Base-by-base conservation (phyloP, 2,329 filamentous ascomycete genomes). In the Diaporthe sp. region DNA sequence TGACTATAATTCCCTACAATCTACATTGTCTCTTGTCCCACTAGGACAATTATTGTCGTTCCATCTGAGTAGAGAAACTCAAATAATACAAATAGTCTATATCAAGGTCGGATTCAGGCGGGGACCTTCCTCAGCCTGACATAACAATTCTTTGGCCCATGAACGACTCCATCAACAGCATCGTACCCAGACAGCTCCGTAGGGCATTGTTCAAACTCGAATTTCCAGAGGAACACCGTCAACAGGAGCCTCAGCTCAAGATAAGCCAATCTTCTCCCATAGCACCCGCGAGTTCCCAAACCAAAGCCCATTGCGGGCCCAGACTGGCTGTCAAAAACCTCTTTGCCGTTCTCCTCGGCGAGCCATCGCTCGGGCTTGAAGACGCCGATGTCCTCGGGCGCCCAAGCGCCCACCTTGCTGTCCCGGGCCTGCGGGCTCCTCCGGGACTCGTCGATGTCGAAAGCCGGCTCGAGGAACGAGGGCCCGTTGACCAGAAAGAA, bases 401-500 rank as follows among this genome's bases (percentile, higher is more conserved):
- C 42, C 75, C 75, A 76, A 3, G 46, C 44, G 15, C 49, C 58
- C 7, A 22, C 60, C 49, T 71, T 75, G 67, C n/a, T 17, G 17
- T 34, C 72, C 9, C 72, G 67, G 25, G 72, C 70, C 2, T 61
- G 60, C 28, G 72, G 49, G n/a, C 72, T 72, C 19, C 75, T 68
- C 57, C 42, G 57, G 13, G 39, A 62, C 25, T 76, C 72, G 28
- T 71, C 60, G 6, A 72, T 68, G 19, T 75, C 65, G 17, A 42
- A 55, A 34, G 37, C 73, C 25, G 75, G 67, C 5, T 62, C 34
- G 28, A 72, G 49, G 15, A 75, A 72, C 5, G 72, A 74, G n/a
- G 72, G 67, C 2, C 75, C 76, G 76, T 86, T 86, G 74, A 85
- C 82, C 7, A 86, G 79, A 4, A 88, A 80, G 77, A 86, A 85